Percentiles rank a stretch among this genome's conserved stretches.
These are phyloP conservation scores for Megacollybia marginata DNA, from an alignment of 768 basidiomycete genomes.

Conservation along the genomic window DNA sequence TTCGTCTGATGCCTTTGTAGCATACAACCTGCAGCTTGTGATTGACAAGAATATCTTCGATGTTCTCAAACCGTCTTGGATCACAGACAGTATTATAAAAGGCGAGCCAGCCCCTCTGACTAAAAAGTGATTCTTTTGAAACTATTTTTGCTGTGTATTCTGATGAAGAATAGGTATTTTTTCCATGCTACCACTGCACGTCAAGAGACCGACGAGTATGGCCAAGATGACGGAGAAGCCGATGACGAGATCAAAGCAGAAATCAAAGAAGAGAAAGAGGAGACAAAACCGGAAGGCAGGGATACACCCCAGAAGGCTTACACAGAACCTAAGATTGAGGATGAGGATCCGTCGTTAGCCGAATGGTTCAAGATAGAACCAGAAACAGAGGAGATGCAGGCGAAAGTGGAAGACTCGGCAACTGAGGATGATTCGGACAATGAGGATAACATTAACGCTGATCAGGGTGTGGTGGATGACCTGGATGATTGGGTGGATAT, in stretches of 20 bases:
- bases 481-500: not conserved
- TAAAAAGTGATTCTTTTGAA: conserved; percentile 47
- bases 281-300: conserved; percentile 14
- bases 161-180: conserved; percentile 50
- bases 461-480: conserved; percentile 32
- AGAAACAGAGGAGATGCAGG: no score
- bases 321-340: conserved; percentile 12
- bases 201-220: conserved; percentile 44
- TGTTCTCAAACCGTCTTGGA: conserved; percentile 77
- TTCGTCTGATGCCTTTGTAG: not conserved
- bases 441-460: conserved; percentile 40
- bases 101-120: conserved; percentile 51
- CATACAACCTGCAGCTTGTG: conserved; percentile 41
- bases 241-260: conserved; percentile 14
- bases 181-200: conserved; percentile 61
- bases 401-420: conserved; percentile 36
- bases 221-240: conserved; percentile 28
- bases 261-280: conserved; percentile 18
- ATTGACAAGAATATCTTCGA: conserved; percentile 66
- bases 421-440: conserved; percentile 69
- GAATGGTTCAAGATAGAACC: conserved; percentile 56
- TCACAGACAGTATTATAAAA: conserved; percentile 65
- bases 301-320: conserved; percentile 7
- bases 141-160: not conserved
- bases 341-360: conserved; percentile 41